Evolutionary conservation across 768 basidiomycete genomes (phyloP).

Genomic region (Pisolithus marmoratus): DNA sequence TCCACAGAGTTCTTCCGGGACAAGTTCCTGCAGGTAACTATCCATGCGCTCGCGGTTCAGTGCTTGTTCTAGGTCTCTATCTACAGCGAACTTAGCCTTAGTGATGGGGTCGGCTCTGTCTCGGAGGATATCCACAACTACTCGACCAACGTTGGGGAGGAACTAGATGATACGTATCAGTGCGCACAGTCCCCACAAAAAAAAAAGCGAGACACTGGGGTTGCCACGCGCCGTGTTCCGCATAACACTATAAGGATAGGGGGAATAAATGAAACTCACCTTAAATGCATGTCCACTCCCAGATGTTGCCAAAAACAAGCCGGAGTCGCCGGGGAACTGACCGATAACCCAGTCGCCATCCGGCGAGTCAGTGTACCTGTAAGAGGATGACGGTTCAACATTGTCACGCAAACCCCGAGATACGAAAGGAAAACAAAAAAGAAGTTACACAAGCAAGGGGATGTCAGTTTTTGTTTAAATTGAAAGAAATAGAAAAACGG

Average conservation of each 20-base stretch:
- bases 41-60: constrained; percentile 18
- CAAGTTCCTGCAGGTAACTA: constrained; percentile 32
- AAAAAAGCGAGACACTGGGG: not conserved
- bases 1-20: constrained; percentile 45
- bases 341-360: constrained; percentile 91
- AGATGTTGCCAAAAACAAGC: constrained; percentile 76
- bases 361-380: constrained; percentile 84
- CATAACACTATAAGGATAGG: not conserved
- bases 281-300: constrained; percentile 90
- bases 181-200: not conserved
- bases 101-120: constrained; percentile 50
- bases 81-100: constrained; percentile 56
- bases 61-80: constrained; percentile 32
- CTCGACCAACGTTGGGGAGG: constrained; percentile 73
- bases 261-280: constrained; percentile 31
- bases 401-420: not conserved
- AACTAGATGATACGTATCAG: constrained; percentile 48
- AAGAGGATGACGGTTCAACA: not conserved
- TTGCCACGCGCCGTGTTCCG: constrained; percentile 5
- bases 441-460: not conserved
- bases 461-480: too few relatives aligned
- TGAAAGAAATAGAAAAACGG: too few relatives aligned
- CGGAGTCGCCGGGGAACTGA: constrained; percentile 50
- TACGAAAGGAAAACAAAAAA: constrained; percentile 1
- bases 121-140: constrained; percentile 71